Evolutionary conservation across 306 rosid genomes (phyloP).

Genomic region (Trichosanthes truncata): DNA sequence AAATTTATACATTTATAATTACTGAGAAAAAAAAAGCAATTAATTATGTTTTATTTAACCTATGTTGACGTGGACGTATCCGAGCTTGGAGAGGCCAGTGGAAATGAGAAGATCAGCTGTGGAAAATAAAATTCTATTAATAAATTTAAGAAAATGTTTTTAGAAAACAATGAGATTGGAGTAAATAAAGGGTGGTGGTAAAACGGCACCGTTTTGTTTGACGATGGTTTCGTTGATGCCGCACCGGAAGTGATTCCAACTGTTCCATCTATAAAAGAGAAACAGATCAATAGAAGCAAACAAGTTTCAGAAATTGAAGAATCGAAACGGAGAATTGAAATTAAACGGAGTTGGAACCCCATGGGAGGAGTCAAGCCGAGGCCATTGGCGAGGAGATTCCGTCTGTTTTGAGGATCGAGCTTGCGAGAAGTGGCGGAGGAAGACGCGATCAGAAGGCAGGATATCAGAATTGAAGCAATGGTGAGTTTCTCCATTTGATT

Average conservation of each 20-base stretch:
- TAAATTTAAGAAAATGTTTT: neutral
- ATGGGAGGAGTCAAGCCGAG: conserved; percentile 48
- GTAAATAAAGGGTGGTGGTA: neutral
- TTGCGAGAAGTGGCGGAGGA: neutral
- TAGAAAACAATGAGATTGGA: neutral
- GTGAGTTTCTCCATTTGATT: neutral
- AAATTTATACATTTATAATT: too few species aligned
- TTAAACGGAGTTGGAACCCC: conserved; percentile 25
- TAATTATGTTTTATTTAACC: conserved; percentile 17
- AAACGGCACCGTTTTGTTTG: conserved; percentile 46
- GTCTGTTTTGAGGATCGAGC: neutral
- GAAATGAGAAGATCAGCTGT: conserved; percentile 81
- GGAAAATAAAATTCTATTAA: neutral
- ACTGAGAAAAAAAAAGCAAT: too few species aligned
- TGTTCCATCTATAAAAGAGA: conserved; percentile 37
- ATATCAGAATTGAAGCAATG: neutral
- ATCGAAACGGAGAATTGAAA: neutral
- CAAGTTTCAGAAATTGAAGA: neutral
- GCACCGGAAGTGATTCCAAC: conserved; percentile 70
- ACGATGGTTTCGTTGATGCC: conserved; percentile 35
- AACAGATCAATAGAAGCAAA: too few species aligned
- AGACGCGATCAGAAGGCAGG: neutral
- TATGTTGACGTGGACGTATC: conserved; percentile 70
- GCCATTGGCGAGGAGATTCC: conserved; percentile 27
- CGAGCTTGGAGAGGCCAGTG: conserved; percentile 74